Base-by-base conservation (phyloP, 1,284 basidiomycete species). In the Ustilago hordei region DNA sequence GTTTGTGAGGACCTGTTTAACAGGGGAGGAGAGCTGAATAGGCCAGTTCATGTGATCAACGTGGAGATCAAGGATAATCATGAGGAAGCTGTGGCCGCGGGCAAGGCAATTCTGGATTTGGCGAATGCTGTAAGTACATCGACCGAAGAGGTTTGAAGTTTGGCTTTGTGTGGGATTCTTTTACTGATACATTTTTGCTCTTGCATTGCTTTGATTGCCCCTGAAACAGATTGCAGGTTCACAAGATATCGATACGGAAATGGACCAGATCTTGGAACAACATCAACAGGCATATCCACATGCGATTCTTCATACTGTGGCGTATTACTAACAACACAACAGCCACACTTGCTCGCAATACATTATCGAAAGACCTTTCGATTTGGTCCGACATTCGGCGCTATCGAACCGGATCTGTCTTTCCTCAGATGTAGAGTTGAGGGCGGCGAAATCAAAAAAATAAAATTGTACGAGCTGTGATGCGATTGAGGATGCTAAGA, bases 51-150 rank as follows among this genome's bases (percentile, higher is more conserved):
- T 86, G 88, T 99, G 62, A 95, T 99, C 86, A 99, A 99, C 87
- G 91, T 99, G 70, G 97, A 99, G 86, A 99, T 99, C 88, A 98
- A 94, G 88, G 97, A 99, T 87, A 99, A 98, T 84, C 96, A 98
- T 82, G 97, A 99, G 88, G 97, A 99, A 87, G 97, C 97, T 0
- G 89, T 93, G 36, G 93, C 97, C 68, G 97, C 97, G 15, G 96
- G 96, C 13, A 93, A 92, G 86, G 95, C 96, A 1, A 96, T 99
- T 81, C 88, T 99, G 38, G 96, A 96, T 81, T 89, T 99, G n/a
- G 94, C 94, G 12, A 89, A 91, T 56, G 92, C 94, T 64, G 95
- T 96, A 84, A 88, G 94, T 87, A 13, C 36, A 34, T 28, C 41
- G 54, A 7, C 31, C 35, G 7, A 17, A 36, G 39, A n/a, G 32